Evolutionary conservation across 2,329 filamentous ascomycete species (phyloP).

Genomic region (Apiospora malaysiana): DNA sequence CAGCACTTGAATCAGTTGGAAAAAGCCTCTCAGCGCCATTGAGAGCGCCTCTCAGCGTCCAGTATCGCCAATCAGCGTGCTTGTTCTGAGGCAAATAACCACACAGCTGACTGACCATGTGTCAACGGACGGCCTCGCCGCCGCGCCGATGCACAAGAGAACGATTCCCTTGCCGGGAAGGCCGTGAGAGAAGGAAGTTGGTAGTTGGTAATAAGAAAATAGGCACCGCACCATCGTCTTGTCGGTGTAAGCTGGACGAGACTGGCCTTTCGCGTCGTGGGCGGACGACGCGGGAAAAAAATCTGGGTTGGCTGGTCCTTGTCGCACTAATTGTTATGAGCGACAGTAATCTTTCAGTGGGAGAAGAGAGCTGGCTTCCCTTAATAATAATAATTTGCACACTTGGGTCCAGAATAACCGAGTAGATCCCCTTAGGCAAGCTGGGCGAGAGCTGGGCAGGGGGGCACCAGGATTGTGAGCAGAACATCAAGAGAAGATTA

Average conservation of each 20-base stretch:
- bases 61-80: background rate
- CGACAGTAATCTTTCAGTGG: background rate
- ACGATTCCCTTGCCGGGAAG: background rate
- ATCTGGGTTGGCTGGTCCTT: background rate
- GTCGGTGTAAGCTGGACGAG: background rate
- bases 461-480: too few relatives aligned
- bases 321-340: background rate
- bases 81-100: background rate
- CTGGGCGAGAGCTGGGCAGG: too few relatives aligned
- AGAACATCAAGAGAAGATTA: too few relatives aligned
- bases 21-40: background rate
- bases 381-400: too few relatives aligned
- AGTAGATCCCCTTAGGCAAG: too few relatives aligned
- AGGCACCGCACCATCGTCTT: background rate
- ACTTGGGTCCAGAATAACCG: background rate
- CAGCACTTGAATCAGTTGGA: slow-evolving; percentile 13
- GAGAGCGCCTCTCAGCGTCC: background rate
- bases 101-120: background rate
- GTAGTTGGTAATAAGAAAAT: background rate
- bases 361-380: background rate
- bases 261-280: background rate
- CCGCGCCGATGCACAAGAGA: background rate
- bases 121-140: slow-evolving; percentile 1
- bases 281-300: slow-evolving; percentile 5
- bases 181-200: background rate